Conservation (phyloP, 1,284 basidiomycete genomes). For the Malassezia obtusa region DNA sequence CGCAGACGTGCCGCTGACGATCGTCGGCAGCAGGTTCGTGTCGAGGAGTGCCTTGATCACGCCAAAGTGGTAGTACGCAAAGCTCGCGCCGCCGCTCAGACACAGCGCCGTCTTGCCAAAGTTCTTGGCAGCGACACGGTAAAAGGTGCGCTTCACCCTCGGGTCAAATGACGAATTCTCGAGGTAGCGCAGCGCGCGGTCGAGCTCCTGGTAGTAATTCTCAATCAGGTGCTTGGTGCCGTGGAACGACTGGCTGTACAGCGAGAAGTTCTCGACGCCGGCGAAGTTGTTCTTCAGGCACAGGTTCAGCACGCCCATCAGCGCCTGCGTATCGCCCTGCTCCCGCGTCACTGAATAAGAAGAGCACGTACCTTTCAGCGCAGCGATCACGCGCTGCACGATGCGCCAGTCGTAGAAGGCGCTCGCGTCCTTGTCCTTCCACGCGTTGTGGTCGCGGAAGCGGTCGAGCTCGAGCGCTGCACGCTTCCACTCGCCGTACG, state of each 20-base stretch:
- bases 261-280: slow-evolving; percentile 75
- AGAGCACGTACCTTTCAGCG: slow-evolving; percentile 19
- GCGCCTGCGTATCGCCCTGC: slow-evolving; percentile 62
- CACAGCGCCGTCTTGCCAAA: slow-evolving; percentile 83
- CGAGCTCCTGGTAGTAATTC: slow-evolving; percentile 34
- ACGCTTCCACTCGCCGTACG: slow-evolving; percentile 70
- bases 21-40: slow-evolving; percentile 72
- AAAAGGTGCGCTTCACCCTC: slow-evolving; percentile 86
- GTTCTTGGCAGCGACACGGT: slow-evolving; percentile 76
- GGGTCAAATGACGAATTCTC: slow-evolving; percentile 55
- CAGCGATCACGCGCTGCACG: slow-evolving; percentile 38
- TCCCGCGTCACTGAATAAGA: slow-evolving; percentile 50
- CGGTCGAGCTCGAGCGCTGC: slow-evolving; percentile 70
- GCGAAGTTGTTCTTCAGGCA: slow-evolving; percentile 90
- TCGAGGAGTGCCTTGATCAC: slow-evolving; percentile 87
- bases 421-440: slow-evolving; percentile 38
- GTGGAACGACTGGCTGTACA: slow-evolving; percentile 71
- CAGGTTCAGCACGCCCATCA: slow-evolving; percentile 78
- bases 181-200: slow-evolving; percentile 27
- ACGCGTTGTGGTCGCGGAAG: slow-evolving; percentile 32
- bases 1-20: slow-evolving; percentile 80
- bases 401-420: slow-evolving; percentile 47
- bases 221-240: slow-evolving; percentile 42
- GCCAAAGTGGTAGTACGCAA: slow-evolving; percentile 80
- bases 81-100: slow-evolving; percentile 83